Percentiles rank a stretch among this genome's conserved stretches.
phyloP scores from a whole-genome alignment of 768 basidiomycete species.

The Lyophyllum shimeji region DNA sequence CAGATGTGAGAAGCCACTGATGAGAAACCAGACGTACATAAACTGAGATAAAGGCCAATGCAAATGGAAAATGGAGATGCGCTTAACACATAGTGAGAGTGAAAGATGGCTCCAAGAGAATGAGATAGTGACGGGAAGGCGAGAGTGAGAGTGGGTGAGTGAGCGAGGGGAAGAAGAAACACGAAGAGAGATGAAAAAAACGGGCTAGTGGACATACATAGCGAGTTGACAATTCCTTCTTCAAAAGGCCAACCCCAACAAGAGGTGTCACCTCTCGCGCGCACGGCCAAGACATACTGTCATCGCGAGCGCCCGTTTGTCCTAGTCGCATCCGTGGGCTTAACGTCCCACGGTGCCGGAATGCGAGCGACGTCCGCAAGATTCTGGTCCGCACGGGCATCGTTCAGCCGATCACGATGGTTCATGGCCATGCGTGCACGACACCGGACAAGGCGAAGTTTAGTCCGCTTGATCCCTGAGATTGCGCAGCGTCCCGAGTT shows the following conservation, averaged over 20 bases:
- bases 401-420: constrained; percentile 67
- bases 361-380: constrained; percentile 69
- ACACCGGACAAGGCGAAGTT: constrained; percentile 78
- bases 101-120: background rate
- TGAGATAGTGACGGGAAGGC: too few species aligned
- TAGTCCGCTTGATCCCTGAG: constrained; percentile 85
- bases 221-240: background rate
- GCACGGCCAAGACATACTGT: background rate
- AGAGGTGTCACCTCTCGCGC: background rate
- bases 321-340: constrained; percentile 26
- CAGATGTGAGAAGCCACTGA: constrained; percentile 5
- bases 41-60: background rate
- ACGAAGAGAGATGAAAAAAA: background rate
- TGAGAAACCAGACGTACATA: background rate
- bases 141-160: too few species aligned
- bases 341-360: constrained; percentile 72
- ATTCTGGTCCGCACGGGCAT: constrained; percentile 79
- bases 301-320: constrained; percentile 10
- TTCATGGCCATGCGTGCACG: constrained; percentile 77
- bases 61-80: constrained; percentile 14
- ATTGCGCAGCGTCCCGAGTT: background rate
- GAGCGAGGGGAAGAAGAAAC: background rate
- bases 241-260: background rate
- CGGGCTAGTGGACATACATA: constrained; percentile 1
- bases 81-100: background rate